A percentile compares a stretch with the other conserved stretches of the same genome.
These are phyloP conservation scores for Amanita rimosa DNA, from an alignment of 768 basidiomycete genomes.

Conservation along the genomic window DNA sequence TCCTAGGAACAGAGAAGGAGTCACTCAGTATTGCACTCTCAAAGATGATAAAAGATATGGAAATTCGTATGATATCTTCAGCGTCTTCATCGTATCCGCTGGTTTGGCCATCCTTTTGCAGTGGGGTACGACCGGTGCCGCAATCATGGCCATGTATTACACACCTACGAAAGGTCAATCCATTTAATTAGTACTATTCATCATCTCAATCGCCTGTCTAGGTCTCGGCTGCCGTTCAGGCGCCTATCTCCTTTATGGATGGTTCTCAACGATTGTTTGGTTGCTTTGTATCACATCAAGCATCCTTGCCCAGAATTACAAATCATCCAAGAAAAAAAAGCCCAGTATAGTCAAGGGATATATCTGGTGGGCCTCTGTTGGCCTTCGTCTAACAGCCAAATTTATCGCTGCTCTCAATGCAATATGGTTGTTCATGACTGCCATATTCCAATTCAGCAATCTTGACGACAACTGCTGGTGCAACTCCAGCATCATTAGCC, in stretches of 20 bases:
- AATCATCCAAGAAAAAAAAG: neutral
- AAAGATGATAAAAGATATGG: neutral
- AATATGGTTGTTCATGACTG: constrained; percentile 15
- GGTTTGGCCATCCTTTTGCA: constrained; percentile 12
- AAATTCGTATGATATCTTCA: constrained; percentile 2
- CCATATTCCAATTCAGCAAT: constrained; percentile 16
- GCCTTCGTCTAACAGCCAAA: constrained; percentile 14
- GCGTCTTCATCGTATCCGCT: constrained; percentile 8
- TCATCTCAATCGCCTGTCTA: neutral
- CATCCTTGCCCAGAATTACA: constrained; percentile 15
- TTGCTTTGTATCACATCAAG: constrained; percentile 14
- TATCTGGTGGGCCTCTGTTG: constrained; percentile 7
- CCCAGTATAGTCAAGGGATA: neutral
- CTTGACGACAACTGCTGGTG: constrained; percentile 17
- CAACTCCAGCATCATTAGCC: constrained; percentile 14
- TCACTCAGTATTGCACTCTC: neutral
- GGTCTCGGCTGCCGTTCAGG: neutral
- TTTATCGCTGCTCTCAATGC: constrained; percentile 13
- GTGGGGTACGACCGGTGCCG: constrained; percentile 17
- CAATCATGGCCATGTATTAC: constrained; percentile 12
- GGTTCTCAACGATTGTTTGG: constrained; percentile 14
- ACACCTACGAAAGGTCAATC: constrained; percentile 15
- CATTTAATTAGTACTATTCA: neutral
- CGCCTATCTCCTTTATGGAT: constrained; percentile 12
- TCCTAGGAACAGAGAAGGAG: neutral